phyloP scores from a whole-genome alignment of 2,329 filamentous ascomycete genomes.

The Pestalotiopsis sp. region DNA sequence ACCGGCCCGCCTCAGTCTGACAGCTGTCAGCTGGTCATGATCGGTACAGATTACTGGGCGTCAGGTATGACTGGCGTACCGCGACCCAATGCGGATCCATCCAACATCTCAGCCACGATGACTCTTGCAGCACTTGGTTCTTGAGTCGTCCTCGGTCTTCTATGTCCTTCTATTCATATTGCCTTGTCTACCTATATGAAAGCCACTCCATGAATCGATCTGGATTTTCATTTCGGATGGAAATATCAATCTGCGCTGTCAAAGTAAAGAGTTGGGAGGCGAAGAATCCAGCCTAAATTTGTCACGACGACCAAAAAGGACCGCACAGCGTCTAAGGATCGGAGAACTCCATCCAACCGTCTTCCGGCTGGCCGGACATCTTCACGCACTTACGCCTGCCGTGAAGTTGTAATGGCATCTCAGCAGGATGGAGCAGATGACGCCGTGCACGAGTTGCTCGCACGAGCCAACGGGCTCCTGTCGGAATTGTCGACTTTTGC shows the following conservation, averaged over 20 bases:
- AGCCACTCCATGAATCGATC: neutral
- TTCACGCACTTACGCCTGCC: neutral
- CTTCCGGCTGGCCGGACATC: too few species aligned
- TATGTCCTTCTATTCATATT: neutral
- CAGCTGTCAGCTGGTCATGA: neutral
- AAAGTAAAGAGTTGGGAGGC: too few species aligned
- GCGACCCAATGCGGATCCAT: neutral
- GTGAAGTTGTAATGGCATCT: neutral
- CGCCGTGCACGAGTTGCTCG: neutral
- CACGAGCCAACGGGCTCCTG: neutral
- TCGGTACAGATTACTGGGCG: neutral
- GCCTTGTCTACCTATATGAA: neutral
- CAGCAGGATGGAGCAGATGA: neutral
- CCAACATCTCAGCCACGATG: neutral
- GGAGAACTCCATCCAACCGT: too few species aligned
- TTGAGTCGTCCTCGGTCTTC: neutral
- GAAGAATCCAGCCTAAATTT: too few species aligned
- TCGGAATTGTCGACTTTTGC: conserved; percentile 8
- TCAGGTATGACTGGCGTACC: neutral
- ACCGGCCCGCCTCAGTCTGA: neutral
- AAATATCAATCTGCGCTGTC: neutral
- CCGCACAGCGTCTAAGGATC: neutral
- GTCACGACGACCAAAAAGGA: neutral
- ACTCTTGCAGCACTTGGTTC: neutral
- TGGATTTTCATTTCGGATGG: neutral